phyloP scores from a whole-genome alignment of 192 early-diverging fungal genomes.

The Gaertneriomyces semiglobifer region DNA sequence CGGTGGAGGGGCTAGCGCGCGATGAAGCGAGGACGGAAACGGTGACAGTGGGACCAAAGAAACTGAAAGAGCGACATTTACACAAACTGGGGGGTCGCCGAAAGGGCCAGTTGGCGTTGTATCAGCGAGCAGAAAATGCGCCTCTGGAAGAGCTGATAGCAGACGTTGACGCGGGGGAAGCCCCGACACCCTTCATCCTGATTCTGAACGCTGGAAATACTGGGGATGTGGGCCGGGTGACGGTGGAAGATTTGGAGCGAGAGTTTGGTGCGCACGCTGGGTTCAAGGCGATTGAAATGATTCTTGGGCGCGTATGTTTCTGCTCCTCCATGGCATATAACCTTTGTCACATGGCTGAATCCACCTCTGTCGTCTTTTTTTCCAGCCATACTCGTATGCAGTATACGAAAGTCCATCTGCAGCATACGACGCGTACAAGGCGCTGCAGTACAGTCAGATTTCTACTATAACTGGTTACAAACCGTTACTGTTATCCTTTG shows the following conservation, averaged over 20 bases:
- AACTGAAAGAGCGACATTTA: too few relatives aligned
- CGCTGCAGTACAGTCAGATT: slow-evolving; percentile 17
- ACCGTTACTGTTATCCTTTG: slow-evolving; percentile 40
- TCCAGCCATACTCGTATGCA: slow-evolving; percentile 45
- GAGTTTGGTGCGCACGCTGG: slow-evolving; percentile 25
- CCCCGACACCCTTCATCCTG: slow-evolving; percentile 4
- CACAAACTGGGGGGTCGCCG: too few relatives aligned
- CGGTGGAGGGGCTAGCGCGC: too few relatives aligned
- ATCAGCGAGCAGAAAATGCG: slow-evolving; percentile 2
- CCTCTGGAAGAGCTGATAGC: slow-evolving; percentile 8
- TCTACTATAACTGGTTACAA: slow-evolving; percentile 25
- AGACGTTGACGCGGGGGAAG: background rate
- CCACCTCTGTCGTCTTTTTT: background rate
- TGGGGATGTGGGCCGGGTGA: slow-evolving; percentile 32
- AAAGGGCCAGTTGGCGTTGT: slow-evolving; percentile 5
- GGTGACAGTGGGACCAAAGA: too few relatives aligned
- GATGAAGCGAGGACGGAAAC: too few relatives aligned
- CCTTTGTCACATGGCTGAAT: background rate
- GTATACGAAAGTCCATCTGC: slow-evolving; percentile 26
- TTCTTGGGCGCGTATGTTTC: slow-evolving; percentile 9
- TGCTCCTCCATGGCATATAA: background rate
- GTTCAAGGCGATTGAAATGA: slow-evolving; percentile 38
- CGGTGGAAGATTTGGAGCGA: slow-evolving; percentile 33
- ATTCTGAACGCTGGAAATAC: slow-evolving; percentile 23
- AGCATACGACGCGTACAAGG: slow-evolving; percentile 29